Conservation (phyloP, 441 rosid species). For the Gossypium gossypioides region DNA sequence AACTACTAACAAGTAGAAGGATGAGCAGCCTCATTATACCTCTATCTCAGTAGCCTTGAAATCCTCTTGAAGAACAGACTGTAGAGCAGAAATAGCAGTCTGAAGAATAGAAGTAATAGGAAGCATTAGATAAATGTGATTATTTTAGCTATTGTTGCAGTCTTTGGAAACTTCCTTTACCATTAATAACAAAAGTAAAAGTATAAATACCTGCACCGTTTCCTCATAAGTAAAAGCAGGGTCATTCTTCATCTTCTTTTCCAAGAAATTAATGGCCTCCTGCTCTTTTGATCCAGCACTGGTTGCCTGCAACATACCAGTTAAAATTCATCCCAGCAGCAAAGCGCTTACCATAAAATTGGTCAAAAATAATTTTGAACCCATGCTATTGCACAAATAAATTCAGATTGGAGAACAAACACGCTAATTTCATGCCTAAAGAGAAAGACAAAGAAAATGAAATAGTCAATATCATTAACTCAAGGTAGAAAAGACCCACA, state of each 20-base stretch:
- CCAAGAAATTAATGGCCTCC: slow-evolving; percentile 95
- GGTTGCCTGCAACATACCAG: slow-evolving; percentile 54
- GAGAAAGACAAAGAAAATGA: neutral
- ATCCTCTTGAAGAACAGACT: slow-evolving; percentile 93
- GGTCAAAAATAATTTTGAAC: neutral
- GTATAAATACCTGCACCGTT: slow-evolving; percentile 69
- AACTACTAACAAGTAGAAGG: neutral
- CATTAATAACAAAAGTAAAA: neutral
- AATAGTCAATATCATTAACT: neutral
- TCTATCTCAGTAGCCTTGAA: slow-evolving; percentile 95
- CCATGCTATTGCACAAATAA: neutral
- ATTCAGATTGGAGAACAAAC: neutral
- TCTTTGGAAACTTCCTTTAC: neutral
- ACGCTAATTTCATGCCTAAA: neutral
- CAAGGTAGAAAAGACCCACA: neutral
- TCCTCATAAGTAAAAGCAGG: slow-evolving; percentile 74
- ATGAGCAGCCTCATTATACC: slow-evolving; percentile 29
- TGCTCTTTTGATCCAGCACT: slow-evolving; percentile 97
- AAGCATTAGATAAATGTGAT: neutral
- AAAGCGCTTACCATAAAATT: neutral
- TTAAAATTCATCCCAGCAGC: neutral
- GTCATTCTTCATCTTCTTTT: slow-evolving; percentile 93
- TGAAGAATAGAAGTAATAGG: slow-evolving; percentile 21
- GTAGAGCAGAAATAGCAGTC: slow-evolving; percentile 87
- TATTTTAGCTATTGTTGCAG: neutral